Evolutionary conservation across 2,329 filamentous ascomycete genomes (phyloP), one percentile per base, ranked within the genome.

Genomic region (Xylaria sp.): DNA sequence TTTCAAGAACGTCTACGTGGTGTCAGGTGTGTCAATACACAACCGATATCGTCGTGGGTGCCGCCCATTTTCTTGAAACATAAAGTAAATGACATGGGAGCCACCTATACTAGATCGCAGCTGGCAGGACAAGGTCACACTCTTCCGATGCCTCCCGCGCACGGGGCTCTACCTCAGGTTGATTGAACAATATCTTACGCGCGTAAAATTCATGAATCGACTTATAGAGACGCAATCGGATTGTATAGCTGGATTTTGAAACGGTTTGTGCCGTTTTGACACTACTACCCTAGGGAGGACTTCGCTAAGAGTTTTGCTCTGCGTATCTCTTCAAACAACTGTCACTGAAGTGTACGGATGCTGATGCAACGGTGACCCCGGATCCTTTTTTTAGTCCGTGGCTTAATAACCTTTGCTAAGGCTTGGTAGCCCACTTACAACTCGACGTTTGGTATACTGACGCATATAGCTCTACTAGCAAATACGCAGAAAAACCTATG

Each of bases 81-180:
- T 57, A 17, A 33, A 51, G 17, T 39, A 61, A 33, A 33, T 36
- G 49, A 33, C 49, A 45, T 2, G 10, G 36, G 36, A 15, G 22
- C 22, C 36, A 29, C 22, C 15, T n/a, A n/a, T n/a, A n/a, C n/a
- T 42, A n/a, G 29, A 33, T n/a, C 17, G 11, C 33, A 7, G 29
- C 49, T 20, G 25, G 22, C 27, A 17, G 11, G 9, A 56, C 33
- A 44, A 57, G 33, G 15, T 29, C 47, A 33, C 20, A n/a, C 39
- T 61, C 29, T 36, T 27, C 50, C 50, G 42, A 49, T 51, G 22
- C 22, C 27, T 51, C 27, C n/a, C 22, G 20, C 44, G 20, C 25
- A 38, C 42, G 45, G 31, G 31, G 42, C 49, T 57, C 51, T 36
- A 57, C 57, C 22, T 59, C 11, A 38, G 6, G 51, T 51, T 45